Evolutionary conservation across 2,329 filamentous ascomycete genomes (phyloP), one percentile per base, ranked within the genome.

Genomic region (Leptographium procerum): DNA sequence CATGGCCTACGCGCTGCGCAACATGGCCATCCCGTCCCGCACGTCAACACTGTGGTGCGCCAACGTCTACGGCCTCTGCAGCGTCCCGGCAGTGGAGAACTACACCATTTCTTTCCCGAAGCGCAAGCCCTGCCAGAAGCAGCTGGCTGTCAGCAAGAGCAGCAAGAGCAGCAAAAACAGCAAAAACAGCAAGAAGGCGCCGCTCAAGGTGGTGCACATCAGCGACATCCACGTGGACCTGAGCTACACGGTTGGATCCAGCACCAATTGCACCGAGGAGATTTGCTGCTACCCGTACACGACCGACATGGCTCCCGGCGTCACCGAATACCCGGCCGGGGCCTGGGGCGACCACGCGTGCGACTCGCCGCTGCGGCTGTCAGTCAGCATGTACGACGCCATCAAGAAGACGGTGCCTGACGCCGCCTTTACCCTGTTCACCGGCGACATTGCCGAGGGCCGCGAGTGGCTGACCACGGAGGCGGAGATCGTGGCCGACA

Each of bases 151-250:
- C n/a, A 14, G 22, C n/a, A n/a, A n/a, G n/a, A n/a, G n/a, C n/a
- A n/a, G n/a, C n/a, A n/a, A n/a, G n/a, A n/a, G n/a, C n/a, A n/a
- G n/a, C n/a, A n/a, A n/a, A n/a, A n/a, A n/a, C n/a, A n/a, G n/a
- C n/a, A 22, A n/a, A 19, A 24, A 16, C 1, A 79, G 76, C 56
- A 73, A 75, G 3, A 67, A 74, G 65, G 63, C 69, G 6, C 76
- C 80, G 7, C 65, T 83, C 60, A 74, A 77, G 61, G 70, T 84
- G 6, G 79, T 82, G 19, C 81, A 84, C 63, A 80, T 79, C 66
- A 81, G 77, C 26, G 81, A 84, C 62, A 80, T 81, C 47, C 81
- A 84, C 60, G 69, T 84, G 57, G 81, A 84, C 62, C 75, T 73
- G 8, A 69, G 73, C 11, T 84, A 84, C 65, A 72, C 73, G 31